Percentiles rank a stretch among this genome's conserved stretches.
phyloP scores from a whole-genome alignment of 345 rosid species.

The Hibiscus syriacus region DNA sequence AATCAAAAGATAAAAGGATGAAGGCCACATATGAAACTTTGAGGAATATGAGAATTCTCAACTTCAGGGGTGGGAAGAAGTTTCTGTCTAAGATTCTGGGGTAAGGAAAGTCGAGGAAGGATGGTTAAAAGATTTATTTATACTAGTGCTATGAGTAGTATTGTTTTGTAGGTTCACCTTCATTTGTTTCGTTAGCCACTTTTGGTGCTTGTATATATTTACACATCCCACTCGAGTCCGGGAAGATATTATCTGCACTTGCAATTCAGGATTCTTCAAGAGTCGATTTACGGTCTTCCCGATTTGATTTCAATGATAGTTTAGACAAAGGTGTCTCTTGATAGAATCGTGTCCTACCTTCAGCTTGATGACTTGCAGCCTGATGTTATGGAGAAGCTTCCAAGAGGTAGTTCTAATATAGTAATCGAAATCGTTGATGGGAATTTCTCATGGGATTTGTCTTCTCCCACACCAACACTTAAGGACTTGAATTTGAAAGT shows the following conservation, averaged over 20 bases:
- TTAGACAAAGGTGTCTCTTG: slow-evolving; percentile 57
- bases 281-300: slow-evolving; percentile 44
- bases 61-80: slow-evolving; percentile 79
- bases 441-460: slow-evolving; percentile 49
- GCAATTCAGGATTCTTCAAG: slow-evolving; percentile 49
- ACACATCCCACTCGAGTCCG: slow-evolving; percentile 40
- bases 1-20: slow-evolving; percentile 51
- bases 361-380: slow-evolving; percentile 45
- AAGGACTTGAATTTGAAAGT: slow-evolving; percentile 40
- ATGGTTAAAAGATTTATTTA: slow-evolving; percentile 43
- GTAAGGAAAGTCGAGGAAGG: slow-evolving; percentile 35
- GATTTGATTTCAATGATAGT: slow-evolving; percentile 45
- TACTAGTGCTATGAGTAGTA: slow-evolving; percentile 16
- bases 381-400: slow-evolving; percentile 23
- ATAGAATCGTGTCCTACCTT: slow-evolving; percentile 51
- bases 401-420: slow-evolving; percentile 21
- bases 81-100: slow-evolving; percentile 32
- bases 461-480: slow-evolving; percentile 30
- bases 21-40: slow-evolving; percentile 58
- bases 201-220: slow-evolving; percentile 47
- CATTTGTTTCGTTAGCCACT: slow-evolving; percentile 35
- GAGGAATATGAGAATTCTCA: slow-evolving; percentile 65
- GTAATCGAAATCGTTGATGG: slow-evolving; percentile 36
- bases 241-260: slow-evolving; percentile 54
- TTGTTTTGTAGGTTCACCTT: slow-evolving; percentile 49